Evolutionary conservation across 768 basidiomycete genomes (phyloP), one percentile per base, ranked within the genome.

Genomic region (Lactarius deliciosus): DNA sequence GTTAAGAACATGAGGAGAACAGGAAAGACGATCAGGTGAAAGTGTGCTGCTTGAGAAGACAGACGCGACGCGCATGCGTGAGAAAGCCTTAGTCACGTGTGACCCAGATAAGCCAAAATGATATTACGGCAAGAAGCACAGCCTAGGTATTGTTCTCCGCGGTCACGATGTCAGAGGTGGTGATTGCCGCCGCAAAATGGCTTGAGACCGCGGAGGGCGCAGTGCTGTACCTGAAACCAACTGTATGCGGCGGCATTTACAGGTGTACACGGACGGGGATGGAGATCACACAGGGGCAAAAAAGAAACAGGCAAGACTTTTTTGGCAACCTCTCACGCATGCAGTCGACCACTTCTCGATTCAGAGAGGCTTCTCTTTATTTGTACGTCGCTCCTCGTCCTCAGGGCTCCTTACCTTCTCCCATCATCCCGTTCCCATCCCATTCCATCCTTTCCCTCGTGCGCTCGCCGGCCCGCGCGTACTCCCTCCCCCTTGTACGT

Each of bases 1-100:
- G 93, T 94, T 79, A 94, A 84, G 77, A 95, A 95, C 93, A 95
- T 95, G 74, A 64, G 68, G 71, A 64, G 56, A 47, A 40, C 32
- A 25, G 30, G 55, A 40, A 22, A 16, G 8, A 47, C 34, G 28
- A 28, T 53, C 55, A 40, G 43, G 15, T 34, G 40, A n/a, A 8
- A 25, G 54, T 28, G 36, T 63, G 41, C 55, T 1, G 30, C n/a
- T 47, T 15, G 47, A 6, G 18, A 22, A 25, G 32, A 38, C 36
- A 1, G 36, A 58, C 63, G 67, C 67, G 67, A 64, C 63, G 60
- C 60, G 65, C 59, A 56, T 68, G 63, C 63, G 66, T 64, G 69
- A 47, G 62, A 68, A 64, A 38, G 18, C 8, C 2, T 20, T 5
- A 5, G 28, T 68, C 69, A 66, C 61, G 65, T 60, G 66, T 5